Conservation (phyloP, 768 basidiomycete genomes). For the Hydnum rufescens region DNA sequence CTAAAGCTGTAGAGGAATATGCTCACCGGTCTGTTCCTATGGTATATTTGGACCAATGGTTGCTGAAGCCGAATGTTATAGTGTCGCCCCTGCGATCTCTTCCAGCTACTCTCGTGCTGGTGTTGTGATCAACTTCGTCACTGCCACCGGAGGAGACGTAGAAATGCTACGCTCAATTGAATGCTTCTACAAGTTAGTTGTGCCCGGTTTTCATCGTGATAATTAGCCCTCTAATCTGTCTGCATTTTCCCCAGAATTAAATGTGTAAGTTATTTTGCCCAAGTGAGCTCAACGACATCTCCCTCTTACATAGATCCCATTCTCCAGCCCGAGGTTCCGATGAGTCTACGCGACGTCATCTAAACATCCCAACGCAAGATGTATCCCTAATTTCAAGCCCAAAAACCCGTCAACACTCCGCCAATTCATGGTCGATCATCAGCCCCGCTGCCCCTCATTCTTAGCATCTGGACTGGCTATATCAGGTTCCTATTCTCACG, state of each 20-base stretch:
- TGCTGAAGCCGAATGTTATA: slow-evolving; percentile 17
- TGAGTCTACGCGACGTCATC: slow-evolving; percentile 77
- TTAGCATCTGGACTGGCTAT: neutral
- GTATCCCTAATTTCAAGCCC: no score
- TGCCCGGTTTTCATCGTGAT: slow-evolving; percentile 4
- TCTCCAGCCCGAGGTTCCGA: slow-evolving; percentile 69
- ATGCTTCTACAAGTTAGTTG: slow-evolving; percentile 82
- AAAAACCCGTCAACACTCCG: neutral
- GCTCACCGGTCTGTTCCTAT: slow-evolving; percentile 50
- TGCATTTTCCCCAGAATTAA: slow-evolving; percentile 36
- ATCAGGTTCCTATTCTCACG: neutral
- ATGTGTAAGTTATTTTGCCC: slow-evolving; percentile 41
- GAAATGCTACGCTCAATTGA: slow-evolving; percentile 98
- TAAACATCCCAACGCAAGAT: no score
- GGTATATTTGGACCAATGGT: slow-evolving; percentile 1
- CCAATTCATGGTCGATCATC: neutral
- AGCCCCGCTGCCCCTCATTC: neutral
- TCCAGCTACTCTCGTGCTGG: slow-evolving; percentile 71
- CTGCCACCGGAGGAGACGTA: slow-evolving; percentile 91
- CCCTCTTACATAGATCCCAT: slow-evolving; percentile 13
- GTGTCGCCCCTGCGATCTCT: slow-evolving; percentile 76
- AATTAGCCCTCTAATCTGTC: neutral
- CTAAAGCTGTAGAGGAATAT: slow-evolving; percentile 93
- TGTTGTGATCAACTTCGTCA: slow-evolving; percentile 90
- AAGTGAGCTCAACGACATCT: neutral